Conservation (phyloP, 2,329 filamentous ascomycete genomes). For the Fusarium euwallaceae region DNA sequence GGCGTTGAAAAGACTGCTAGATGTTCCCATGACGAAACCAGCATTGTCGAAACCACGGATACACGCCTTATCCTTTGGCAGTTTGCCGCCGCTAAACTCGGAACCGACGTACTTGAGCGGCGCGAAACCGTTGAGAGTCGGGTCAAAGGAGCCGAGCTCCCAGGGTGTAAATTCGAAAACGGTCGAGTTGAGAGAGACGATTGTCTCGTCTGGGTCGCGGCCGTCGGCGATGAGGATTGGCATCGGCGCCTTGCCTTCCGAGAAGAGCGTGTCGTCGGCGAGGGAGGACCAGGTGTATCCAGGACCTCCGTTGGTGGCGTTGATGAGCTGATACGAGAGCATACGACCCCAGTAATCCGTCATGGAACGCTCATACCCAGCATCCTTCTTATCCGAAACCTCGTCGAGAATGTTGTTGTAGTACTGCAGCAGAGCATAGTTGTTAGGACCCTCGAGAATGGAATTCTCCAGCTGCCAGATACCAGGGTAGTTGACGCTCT, state of each 20-base stretch:
- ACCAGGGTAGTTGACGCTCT: conserved; percentile 50
- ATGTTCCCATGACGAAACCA: conserved; percentile 86
- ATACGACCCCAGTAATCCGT: conserved; percentile 93
- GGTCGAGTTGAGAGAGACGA: conserved; percentile 68
- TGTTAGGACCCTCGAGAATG: conserved; percentile 57
- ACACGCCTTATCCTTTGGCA: conserved; percentile 60
- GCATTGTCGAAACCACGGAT: conserved; percentile 80
- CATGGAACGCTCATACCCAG: conserved; percentile 70
- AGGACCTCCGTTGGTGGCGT: conserved; percentile 79
- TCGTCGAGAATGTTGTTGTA: conserved; percentile 53
- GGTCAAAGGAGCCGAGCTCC: conserved; percentile 76
- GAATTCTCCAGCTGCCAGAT: conserved; percentile 59
- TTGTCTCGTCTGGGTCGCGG: conserved; percentile 58
- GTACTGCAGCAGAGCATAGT: conserved; percentile 55
- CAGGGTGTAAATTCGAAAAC: conserved; percentile 76
- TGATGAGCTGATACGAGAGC: conserved; percentile 87
- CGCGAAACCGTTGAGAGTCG: conserved; percentile 70
- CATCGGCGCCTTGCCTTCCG: conserved; percentile 58
- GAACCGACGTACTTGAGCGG: conserved; percentile 72
- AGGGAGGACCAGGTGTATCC: conserved; percentile 85
- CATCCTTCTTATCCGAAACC: conserved; percentile 54
- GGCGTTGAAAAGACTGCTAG: conserved; percentile 83
- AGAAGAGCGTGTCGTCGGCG: conserved; percentile 59
- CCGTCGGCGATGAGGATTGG: conserved; percentile 65
- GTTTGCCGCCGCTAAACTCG: conserved; percentile 64